Base-by-base conservation (phyloP, 306 rosid species). In the Lablab purpureus region DNA sequence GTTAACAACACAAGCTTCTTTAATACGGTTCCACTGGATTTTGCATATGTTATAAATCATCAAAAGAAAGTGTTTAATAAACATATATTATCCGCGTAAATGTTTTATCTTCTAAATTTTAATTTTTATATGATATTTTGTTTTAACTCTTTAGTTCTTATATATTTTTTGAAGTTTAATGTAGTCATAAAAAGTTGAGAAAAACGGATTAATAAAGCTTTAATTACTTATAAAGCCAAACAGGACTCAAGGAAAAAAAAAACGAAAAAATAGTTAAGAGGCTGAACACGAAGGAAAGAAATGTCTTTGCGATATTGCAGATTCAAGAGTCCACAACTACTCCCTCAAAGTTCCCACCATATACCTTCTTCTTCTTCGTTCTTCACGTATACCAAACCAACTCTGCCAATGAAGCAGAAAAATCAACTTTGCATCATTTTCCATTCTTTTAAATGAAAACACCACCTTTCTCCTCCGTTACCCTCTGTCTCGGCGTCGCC, bases 391-490 rank as follows among this genome's bases (percentile, higher is more conserved):
- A 8, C 11, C n/a, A 43, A 4, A 47, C 34, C 22, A 50, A 43
- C 77, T 78, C 83, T 81, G 21, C 85, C 81, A 77, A 92, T 94
- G 98, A 94, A 85, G 87, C 90, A 70, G 17, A 70, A 49, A 74
- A n/a, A 67, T 1, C 76, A 69, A 75, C 50, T 10, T 43, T 43
- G 28, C 80, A 27, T 50, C 84, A 81, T 71, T 22, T 51, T 50
- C 75, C 84, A 37, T 59, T 52, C 69, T 65, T 83, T 81, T 63
- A 59, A 46, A 94, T 94, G 98, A 94, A 88, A 93, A 94, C 55
- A 73, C 73, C 41, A 71, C 82, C 82, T 50, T 63, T 68, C 73
- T 28, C 85, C 60, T 27, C 75, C 86, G 45, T 22, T 69, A 65
- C 8, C 27, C 1, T 60, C 76, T 10, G n/a, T 37, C 50, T 82